Evolutionary conservation across 441 rosid species (phyloP).

Genomic region (Jatropha multifida): DNA sequence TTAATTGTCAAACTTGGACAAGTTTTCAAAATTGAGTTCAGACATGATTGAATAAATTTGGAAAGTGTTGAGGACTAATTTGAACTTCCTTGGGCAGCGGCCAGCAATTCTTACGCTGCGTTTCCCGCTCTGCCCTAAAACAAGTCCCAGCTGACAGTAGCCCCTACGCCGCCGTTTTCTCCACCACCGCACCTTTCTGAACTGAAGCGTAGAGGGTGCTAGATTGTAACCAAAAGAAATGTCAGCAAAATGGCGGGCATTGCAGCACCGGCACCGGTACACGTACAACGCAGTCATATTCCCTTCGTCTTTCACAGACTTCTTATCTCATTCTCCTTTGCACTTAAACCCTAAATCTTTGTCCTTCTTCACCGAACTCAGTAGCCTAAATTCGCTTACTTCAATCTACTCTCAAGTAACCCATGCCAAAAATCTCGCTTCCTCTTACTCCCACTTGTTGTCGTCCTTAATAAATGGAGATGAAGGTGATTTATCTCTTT

Average conservation of each 20-base stretch:
- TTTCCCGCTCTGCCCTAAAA: too few species aligned
- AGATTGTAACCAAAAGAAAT: constrained; percentile 22
- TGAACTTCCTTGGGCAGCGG: too few species aligned
- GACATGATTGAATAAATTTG: too few species aligned
- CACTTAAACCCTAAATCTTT: constrained; percentile 26
- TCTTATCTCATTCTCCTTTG: constrained; percentile 43
- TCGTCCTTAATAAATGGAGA: constrained; percentile 14
- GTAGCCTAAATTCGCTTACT: constrained; percentile 55
- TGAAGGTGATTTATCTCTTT: constrained; percentile 27
- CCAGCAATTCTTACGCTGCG: too few species aligned
- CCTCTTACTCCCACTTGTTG: constrained; percentile 52
- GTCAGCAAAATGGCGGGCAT: constrained; percentile 97
- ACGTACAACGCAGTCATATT: constrained; percentile 79
- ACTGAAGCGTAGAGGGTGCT: too few species aligned
- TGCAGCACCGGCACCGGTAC: constrained; percentile 94
- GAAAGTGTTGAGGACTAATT: too few species aligned
- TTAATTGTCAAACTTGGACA: too few species aligned
- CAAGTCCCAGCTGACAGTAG: too few species aligned
- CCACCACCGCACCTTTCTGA: too few species aligned
- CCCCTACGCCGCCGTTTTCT: too few species aligned
- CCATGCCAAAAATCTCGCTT: constrained; percentile 62
- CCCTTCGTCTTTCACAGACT: constrained; percentile 50
- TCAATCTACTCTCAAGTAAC: constrained; percentile 74
- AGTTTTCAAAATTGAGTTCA: too few species aligned
- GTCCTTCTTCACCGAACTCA: constrained; percentile 51